Evolutionary conservation across 371 early-diverging fungal genomes (phyloP), one percentile per base, ranked within the genome.

Genomic region (Circinella umbellata): DNA sequence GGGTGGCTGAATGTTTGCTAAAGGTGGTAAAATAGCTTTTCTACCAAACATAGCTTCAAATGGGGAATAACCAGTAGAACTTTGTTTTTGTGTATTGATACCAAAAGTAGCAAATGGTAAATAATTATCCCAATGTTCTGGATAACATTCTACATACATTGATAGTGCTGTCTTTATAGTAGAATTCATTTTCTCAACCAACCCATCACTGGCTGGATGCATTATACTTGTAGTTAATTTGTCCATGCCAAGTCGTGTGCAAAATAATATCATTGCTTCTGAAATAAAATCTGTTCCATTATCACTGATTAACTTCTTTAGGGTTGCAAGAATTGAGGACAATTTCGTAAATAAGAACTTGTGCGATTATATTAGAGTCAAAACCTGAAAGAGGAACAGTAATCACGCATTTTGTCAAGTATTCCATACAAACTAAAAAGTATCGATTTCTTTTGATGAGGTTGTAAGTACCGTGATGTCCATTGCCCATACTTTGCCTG

Each of bases 401-500:
- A 13, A 74, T 35, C 1, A 48, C 60, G 68, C 70, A 76, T 57
- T 71, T 71, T 1, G 69, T 69, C 0, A 74, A 51, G 34, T 78
- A 72, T 48, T 75, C 72, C 64, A 68, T 68, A 10, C 73, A 42
- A 0, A 75, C 72, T 34, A 75, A 20, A 1, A 78, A 8, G 18
- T 72, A 78, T 4, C 49, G 14, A 37, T 73, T 73, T 14, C 70
- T 72, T 36, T 34, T 8, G 10, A n/a, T 39, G 38, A 61, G 17
- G 63, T 60, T 0, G 78, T 70, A 10, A 78, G 36, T 11, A 67
- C 42, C 5, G 79, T 75, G 7, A 73, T 67, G 60, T 75, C 70
- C 1, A 63, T 61, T 11, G 72, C 74, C 74, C 73, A 78, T 35
- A 71, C 63, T 14, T 78, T 70, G 3, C 69, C 71, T 17, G 61